Conservation (phyloP, 129 eudicot genomes). For the Calendula officinalis region DNA sequence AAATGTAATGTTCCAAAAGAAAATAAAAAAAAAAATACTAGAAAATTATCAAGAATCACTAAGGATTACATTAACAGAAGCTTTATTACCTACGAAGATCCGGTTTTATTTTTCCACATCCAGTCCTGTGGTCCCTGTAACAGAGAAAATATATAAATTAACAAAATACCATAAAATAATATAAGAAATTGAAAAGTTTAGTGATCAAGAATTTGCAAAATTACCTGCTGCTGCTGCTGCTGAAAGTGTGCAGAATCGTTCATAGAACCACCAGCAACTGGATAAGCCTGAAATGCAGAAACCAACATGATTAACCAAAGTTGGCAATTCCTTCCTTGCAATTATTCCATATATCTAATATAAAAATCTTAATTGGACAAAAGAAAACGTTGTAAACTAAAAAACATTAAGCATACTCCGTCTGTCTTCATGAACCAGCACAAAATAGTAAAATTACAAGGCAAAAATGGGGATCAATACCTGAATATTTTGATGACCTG, state of each 20-base stretch:
- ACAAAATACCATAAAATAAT: not conserved
- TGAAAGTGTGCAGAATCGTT: constrained; percentile 62
- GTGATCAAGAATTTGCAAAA: not conserved
- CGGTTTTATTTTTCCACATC: constrained; percentile 78
- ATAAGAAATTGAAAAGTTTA: not conserved
- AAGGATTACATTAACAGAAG: not conserved
- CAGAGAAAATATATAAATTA: not conserved
- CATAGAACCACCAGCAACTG: constrained; percentile 45
- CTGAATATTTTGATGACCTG: constrained; percentile 56
- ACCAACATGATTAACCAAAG: not conserved
- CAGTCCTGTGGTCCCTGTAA: constrained; percentile 48
- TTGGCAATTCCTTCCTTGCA: no score
- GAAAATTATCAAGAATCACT: constrained; percentile 1
- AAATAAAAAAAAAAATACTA: no score
- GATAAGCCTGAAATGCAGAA: constrained; percentile 46
- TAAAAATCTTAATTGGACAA: not conserved
- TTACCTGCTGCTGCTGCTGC: constrained; percentile 34
- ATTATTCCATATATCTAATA: not conserved
- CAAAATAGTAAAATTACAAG: not conserved
- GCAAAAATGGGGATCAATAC: constrained; percentile 23
- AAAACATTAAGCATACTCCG: no score
- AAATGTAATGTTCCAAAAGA: no score
- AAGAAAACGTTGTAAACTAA: no score
- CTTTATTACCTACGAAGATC: no score
- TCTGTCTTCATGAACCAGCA: no score